Evolutionary conservation across 2,329 filamentous ascomycete genomes (phyloP), one percentile per base, ranked within the genome.

Genomic region (Niveomyces coronatus): DNA sequence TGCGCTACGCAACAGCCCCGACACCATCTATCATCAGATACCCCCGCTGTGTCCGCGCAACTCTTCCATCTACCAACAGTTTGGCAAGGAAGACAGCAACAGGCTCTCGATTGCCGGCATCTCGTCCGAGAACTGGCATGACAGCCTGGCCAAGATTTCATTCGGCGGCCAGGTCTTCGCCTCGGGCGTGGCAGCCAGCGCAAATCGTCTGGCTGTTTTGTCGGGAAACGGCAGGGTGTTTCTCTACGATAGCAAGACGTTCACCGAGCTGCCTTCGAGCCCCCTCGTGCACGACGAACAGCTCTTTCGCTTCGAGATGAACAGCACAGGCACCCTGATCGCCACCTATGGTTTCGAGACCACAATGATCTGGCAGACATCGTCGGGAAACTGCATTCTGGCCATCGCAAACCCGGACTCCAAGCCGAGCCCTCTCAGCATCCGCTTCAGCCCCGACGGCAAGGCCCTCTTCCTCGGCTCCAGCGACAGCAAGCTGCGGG

Each of bases 31-130:
- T 41, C 55, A 56, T 30, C 42, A 50, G 3, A 55, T 65, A 8
- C 57, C 61, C 2, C 56, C 60, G 2, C 56, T 67, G 28, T 65
- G 61, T 42, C 61, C 63, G 0, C 24, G 37, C 7, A 45, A 48
- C 15, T 62, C 62, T 7, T 44, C 50, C 3, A 55, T 63, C 4
- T 53, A 55, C 37, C 46, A 52, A 32, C 47, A 52, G 9, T 63
- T 62, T 40, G 48, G 49, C 1, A 39, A 47, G 30, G 26, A 19
- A 14, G 48, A 52, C 22, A 19, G n/a, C 4, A 42, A 31, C n/a
- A 32, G n/a, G 1, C 34, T 54, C 5, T 9, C 19, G 0, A 35
- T 56, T 0, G 44, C 39, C 2, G 49, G 49, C 0, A 27, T 43
- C 11, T 43, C 45, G 7, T 7, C 7, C 11, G 6, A 35, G 1